These are phyloP conservation scores for Akanthomyces uredinophilus DNA, from an alignment of 2,329 filamentous ascomycete genomes.

Conservation along the genomic window DNA sequence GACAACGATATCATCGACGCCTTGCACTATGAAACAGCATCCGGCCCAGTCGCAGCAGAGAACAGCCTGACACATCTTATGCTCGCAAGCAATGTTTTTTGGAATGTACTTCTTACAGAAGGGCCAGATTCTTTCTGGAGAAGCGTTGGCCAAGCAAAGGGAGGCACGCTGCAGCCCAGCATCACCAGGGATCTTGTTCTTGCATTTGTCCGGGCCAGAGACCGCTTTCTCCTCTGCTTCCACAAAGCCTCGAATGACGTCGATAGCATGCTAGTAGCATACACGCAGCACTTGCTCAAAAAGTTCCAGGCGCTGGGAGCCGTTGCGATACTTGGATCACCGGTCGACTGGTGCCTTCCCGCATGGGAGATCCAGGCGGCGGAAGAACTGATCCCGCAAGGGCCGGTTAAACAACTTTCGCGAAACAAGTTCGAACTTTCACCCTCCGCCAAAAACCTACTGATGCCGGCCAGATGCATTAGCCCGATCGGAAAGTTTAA, in stretches of 20 bases:
- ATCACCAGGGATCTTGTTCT: slow-evolving; percentile 8
- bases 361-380: neutral
- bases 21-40: neutral
- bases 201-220: slow-evolving; percentile 16
- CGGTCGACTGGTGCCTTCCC: slow-evolving; percentile 1
- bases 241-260: slow-evolving; percentile 1
- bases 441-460: neutral
- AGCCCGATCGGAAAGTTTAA: slow-evolving; percentile 5
- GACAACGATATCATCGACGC: slow-evolving; percentile 3
- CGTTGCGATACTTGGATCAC: neutral
- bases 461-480: neutral
- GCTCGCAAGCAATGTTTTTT: slow-evolving; percentile 3
- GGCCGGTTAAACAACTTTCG: slow-evolving; percentile 7
- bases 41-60: neutral
- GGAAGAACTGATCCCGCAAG: neutral
- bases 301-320: neutral
- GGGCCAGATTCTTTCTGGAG: slow-evolving; percentile 6
- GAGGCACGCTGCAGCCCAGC: neutral
- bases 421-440: slow-evolving; percentile 11
- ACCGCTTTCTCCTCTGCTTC: slow-evolving; percentile 15
- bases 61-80: neutral
- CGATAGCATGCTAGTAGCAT: slow-evolving; percentile 5
- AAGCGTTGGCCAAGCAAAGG: neutral
- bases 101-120: neutral
- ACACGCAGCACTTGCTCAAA: slow-evolving; percentile 14